Percentiles rank a stretch among this genome's conserved stretches.
Evolutionary conservation across 2,329 filamentous ascomycete genomes (phyloP).

Genomic region (Teratosphaeriaceae sp.): DNA sequence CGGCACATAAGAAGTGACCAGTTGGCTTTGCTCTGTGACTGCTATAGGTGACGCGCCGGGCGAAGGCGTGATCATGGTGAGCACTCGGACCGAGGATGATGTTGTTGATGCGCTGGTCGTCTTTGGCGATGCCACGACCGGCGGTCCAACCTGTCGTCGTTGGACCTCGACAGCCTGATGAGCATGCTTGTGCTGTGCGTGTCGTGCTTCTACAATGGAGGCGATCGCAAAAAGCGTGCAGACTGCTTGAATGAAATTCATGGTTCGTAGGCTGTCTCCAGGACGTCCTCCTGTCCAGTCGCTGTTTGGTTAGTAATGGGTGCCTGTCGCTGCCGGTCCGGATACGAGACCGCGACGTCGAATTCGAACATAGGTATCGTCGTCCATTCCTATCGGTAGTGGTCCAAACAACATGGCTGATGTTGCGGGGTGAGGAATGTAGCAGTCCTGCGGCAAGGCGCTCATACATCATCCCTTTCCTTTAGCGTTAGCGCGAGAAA

Average conservation of each 20-base stretch:
- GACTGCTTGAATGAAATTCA: conserved; percentile 16
- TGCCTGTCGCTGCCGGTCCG: conserved; percentile 11
- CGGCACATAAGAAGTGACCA: conserved; percentile 37
- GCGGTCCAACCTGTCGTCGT: conserved; percentile 18
- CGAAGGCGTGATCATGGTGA: conserved; percentile 36
- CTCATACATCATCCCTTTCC: background rate
- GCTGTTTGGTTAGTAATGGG: conserved; percentile 2
- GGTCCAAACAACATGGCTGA: conserved; percentile 24
- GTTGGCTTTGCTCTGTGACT: conserved; percentile 37
- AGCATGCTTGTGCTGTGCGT: conserved; percentile 22
- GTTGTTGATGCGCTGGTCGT: conserved; percentile 11
- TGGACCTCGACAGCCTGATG: conserved; percentile 25
- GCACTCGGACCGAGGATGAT: conserved; percentile 18
- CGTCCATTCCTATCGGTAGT: conserved; percentile 22
- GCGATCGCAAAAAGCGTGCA: conserved; percentile 10
- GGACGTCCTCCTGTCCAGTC: background rate
- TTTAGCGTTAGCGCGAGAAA: conserved; percentile 3
- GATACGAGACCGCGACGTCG: conserved; percentile 1
- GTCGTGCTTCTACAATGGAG: conserved; percentile 15
- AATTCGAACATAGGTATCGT: too few relatives aligned
- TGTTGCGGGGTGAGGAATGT: conserved; percentile 22
- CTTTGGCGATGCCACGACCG: conserved; percentile 12
- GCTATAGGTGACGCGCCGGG: conserved; percentile 36
- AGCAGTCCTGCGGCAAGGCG: conserved; percentile 8
- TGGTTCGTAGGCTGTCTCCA: conserved; percentile 7